Base-by-base conservation (phyloP, 2,329 filamentous ascomycete species). In the Fusarium chuoi region DNA sequence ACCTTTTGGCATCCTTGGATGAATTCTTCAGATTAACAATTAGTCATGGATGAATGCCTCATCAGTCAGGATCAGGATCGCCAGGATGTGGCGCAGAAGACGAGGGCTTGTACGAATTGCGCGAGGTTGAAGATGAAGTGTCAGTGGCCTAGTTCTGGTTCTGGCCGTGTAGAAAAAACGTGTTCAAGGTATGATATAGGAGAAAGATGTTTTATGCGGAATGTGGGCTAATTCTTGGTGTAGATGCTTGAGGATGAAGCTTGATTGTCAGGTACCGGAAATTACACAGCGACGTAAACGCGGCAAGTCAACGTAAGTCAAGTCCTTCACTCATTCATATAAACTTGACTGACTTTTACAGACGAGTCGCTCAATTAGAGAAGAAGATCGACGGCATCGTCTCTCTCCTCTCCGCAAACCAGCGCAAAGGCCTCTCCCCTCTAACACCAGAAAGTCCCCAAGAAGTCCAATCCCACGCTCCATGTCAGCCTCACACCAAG, bases 311-410 rank as follows among this genome's bases (percentile, higher is more conserved):
- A 83, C 81, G 82, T 82, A 67, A 20, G 65, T 48, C 4, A 30
- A 30, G 10, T 30, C 11, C 11, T 30, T n/a, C n/a, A n/a, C n/a
- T n/a, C n/a, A n/a, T n/a, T n/a, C n/a, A 3, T 44, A 41, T 11
- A 7, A n/a, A 46, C 4, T 33, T 48, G 10, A 30, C 54, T 60
- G 38, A 71, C 45, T 15, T 44, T 13, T 22, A 35, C 17, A 84
- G 82, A 12, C 79, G 81, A 17, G 82, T 84, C 5, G 81, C 80
- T 11, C 81, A 82, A 44, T 51, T 84, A 6, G 83, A 84, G 60
- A 78, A 81, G 58, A 84, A 83, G 67, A 82, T 84, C 36, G 82
- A 84, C n/a, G 81, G 81, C 44, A 79, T 84, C 28, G 80, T 84
- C 55, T 82, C 80, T 8, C 78, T 84, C 10, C 78, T 84, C 14